phyloP scores from a whole-genome alignment of 2,329 filamentous ascomycete species.

The Exserohilum rostratum region DNA sequence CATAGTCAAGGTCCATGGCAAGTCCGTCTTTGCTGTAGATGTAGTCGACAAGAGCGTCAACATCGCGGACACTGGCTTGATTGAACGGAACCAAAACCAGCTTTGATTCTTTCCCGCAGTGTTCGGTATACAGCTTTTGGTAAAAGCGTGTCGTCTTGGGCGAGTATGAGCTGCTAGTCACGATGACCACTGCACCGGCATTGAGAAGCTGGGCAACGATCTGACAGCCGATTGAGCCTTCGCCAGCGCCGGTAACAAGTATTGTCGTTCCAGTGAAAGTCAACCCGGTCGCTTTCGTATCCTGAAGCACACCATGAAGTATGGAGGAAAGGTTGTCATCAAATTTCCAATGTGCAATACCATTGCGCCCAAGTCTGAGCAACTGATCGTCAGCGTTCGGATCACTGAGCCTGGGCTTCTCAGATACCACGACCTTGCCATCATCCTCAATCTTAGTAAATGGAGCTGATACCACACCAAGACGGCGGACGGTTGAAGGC shows the following conservation, averaged over 20 bases:
- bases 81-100: slow-evolving; percentile 51
- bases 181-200: slow-evolving; percentile 48
- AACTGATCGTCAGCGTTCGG: too few species aligned
- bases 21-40: slow-evolving; percentile 44
- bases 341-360: too few species aligned
- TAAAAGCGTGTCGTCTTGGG: slow-evolving; percentile 57
- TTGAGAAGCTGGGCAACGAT: slow-evolving; percentile 42
- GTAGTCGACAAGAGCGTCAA: slow-evolving; percentile 45
- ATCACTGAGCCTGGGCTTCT: not conserved
- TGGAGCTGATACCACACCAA: not conserved
- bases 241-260: slow-evolving; percentile 49
- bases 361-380: too few species aligned
- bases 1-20: slow-evolving; percentile 74
- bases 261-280: slow-evolving; percentile 39
- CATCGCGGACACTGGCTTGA: slow-evolving; percentile 56
- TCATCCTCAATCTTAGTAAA: not conserved
- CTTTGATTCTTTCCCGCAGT: slow-evolving; percentile 44
- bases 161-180: slow-evolving; percentile 45
- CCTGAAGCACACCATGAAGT: not conserved
- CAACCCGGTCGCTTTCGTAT: not conserved
- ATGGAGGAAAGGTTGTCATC: too few species aligned
- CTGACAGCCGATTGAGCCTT: slow-evolving; percentile 45
- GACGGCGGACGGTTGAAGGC: too few species aligned
- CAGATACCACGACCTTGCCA: not conserved
- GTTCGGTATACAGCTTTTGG: slow-evolving; percentile 42